A percentile compares a stretch with the other conserved stretches of the same genome.
These are phyloP conservation scores for Parascedosporium putredinis DNA, from an alignment of 2,329 filamentous ascomycete genomes.

Conservation along the genomic window DNA sequence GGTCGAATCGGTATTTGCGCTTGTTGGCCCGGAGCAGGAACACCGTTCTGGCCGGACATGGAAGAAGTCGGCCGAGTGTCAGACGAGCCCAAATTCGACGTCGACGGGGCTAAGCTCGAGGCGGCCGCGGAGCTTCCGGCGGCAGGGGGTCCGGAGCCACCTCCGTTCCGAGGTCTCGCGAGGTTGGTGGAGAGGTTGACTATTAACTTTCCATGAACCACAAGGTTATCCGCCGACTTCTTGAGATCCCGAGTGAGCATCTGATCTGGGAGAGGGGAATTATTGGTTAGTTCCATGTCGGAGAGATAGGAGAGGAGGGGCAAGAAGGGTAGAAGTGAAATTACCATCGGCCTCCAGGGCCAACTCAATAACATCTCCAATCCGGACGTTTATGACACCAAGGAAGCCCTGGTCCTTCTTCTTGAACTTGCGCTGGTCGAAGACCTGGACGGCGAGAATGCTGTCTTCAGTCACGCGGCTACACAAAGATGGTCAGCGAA, in stretches of 20 bases:
- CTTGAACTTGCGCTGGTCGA: constrained; percentile 99
- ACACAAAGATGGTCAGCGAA: neutral
- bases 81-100: constrained; percentile 9
- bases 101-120: neutral
- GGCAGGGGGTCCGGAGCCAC: neutral
- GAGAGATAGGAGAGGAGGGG: constrained; percentile 17
- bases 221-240: constrained; percentile 94
- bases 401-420: constrained; percentile 99
- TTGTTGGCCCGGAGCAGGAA: constrained; percentile 27
- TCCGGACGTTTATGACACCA: constrained; percentile 91
- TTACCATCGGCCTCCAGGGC: constrained; percentile 83
- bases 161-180: constrained; percentile 44
- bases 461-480: constrained; percentile 90
- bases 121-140: neutral
- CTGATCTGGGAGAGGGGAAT: constrained; percentile 57
- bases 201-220: constrained; percentile 95
- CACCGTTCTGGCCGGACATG: constrained; percentile 38
- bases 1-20: constrained; percentile 34
- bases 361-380: constrained; percentile 89
- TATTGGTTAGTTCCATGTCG: constrained; percentile 17
- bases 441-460: constrained; percentile 95
- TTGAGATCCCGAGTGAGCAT: constrained; percentile 97
- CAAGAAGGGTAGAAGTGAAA: constrained; percentile 14
- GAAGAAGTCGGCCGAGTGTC: constrained; percentile 29
- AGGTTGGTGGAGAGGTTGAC: constrained; percentile 93